A percentile compares a stretch with the other conserved stretches of the same genome.
These are phyloP conservation scores for Ceratocystis harringtonii DNA, from an alignment of 2,329 filamentous ascomycete genomes.

Conservation along the genomic window DNA sequence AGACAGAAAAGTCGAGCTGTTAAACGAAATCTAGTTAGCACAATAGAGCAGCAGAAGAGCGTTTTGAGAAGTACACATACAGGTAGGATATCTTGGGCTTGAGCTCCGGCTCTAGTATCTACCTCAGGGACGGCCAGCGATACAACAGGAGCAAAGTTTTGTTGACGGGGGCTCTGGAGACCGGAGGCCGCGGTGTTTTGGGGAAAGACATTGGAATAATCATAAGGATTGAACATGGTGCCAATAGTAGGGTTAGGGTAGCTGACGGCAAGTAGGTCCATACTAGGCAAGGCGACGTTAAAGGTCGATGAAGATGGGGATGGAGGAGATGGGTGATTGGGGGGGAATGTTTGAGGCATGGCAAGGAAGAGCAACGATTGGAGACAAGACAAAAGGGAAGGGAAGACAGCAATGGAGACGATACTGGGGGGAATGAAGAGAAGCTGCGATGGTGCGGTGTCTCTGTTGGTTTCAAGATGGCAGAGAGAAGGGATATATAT, in stretches of 20 bases:
- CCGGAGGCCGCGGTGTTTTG: not conserved
- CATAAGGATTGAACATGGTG: not conserved
- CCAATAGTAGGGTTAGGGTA: not conserved
- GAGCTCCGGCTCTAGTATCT: not conserved
- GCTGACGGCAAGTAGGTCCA: not conserved
- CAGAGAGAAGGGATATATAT: too few species aligned
- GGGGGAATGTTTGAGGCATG: not conserved
- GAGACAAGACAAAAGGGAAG: not conserved
- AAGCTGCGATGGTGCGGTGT: not conserved
- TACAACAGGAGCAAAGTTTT: not conserved
- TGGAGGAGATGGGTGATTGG: not conserved
- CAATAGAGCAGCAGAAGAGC: not conserved
- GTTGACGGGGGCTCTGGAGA: not conserved
- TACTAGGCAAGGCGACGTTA: not conserved
- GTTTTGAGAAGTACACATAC: not conserved
- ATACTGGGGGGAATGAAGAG: not conserved
- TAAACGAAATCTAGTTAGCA: not conserved
- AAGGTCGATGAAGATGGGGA: not conserved
- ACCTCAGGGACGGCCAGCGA: not conserved
- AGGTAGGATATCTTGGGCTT: not conserved
- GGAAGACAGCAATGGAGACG: not conserved
- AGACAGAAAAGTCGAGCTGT: conserved; percentile 1
- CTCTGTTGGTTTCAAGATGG: too few species aligned
- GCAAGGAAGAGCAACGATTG: not conserved
- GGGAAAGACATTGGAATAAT: not conserved